Evolutionary conservation across 163 green algal species (phyloP).

Genomic region (Chlorella variabilis): DNA sequence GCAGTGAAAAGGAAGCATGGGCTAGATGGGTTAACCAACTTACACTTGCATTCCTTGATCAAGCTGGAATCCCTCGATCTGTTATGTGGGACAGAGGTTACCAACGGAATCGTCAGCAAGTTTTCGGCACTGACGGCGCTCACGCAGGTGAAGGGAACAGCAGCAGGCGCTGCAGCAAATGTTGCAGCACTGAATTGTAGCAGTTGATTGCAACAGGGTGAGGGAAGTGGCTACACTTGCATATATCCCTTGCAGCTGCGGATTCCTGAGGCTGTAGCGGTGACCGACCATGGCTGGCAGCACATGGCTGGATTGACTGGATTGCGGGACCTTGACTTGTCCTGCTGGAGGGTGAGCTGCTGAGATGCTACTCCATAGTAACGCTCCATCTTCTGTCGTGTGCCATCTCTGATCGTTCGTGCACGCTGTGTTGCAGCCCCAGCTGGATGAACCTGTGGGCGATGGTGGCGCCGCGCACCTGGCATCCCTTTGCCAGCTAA

Average conservation of each 20-base stretch:
- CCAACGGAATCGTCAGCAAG: neutral
- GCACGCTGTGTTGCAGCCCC: neutral
- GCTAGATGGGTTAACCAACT: slow-evolving; percentile 15
- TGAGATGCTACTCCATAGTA: no score
- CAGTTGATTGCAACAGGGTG: neutral
- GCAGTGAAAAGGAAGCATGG: slow-evolving; percentile 3
- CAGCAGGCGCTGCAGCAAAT: neutral
- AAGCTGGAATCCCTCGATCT: neutral
- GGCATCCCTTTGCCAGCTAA: neutral
- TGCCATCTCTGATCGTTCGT: no score
- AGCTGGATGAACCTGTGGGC: neutral
- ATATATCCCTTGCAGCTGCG: slow-evolving; percentile 3
- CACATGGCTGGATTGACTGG: neutral
- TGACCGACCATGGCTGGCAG: neutral
- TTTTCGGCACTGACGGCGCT: neutral
- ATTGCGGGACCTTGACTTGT: slow-evolving; percentile 8
- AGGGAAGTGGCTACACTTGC: neutral
- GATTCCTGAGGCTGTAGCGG: neutral
- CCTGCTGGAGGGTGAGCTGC: slow-evolving; percentile 4
- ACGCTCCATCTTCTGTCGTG: neutral
- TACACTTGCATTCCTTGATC: neutral
- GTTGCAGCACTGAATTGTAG: neutral
- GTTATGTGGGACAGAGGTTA: neutral
- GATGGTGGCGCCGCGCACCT: slow-evolving; percentile 8
- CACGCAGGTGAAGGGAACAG: neutral